Conservation (phyloP, 495 filamentous ascomycete genomes). For the Penicillium roqueforti region DNA sequence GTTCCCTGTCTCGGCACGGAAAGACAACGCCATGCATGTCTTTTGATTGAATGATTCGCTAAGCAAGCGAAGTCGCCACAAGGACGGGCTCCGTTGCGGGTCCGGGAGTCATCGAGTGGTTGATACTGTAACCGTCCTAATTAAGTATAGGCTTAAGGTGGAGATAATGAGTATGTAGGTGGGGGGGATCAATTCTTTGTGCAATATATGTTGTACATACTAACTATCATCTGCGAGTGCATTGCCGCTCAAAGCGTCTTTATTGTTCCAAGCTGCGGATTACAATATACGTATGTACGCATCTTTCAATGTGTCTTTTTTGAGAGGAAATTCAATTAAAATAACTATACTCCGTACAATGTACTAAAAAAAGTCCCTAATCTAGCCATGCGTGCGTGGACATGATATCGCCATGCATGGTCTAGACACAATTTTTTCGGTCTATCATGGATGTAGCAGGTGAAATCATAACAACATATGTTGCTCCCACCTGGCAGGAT, state of each 20-base stretch:
- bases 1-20: background rate
- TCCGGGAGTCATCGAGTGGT: background rate
- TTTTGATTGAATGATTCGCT: background rate
- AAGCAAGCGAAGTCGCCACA: background rate
- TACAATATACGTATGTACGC: too few species aligned
- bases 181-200: background rate
- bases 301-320: too few species aligned
- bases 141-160: background rate
- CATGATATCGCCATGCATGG: background rate
- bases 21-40: background rate
- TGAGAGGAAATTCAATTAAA: too few species aligned
- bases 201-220: background rate
- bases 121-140: background rate
- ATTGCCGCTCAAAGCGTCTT: background rate
- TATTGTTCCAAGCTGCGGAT: too few species aligned
- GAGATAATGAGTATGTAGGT: background rate
- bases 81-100: background rate
- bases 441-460: slow-evolving; percentile 1
- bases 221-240: background rate
- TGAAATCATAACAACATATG: background rate
- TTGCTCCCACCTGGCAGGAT: background rate
- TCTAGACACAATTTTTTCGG: background rate
- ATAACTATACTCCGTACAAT: too few species aligned
- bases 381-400: background rate
- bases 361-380: too few species aligned